Evolutionary conservation across 2,329 filamentous ascomycete genomes (phyloP).

Genomic region (Phoma herbarum): DNA sequence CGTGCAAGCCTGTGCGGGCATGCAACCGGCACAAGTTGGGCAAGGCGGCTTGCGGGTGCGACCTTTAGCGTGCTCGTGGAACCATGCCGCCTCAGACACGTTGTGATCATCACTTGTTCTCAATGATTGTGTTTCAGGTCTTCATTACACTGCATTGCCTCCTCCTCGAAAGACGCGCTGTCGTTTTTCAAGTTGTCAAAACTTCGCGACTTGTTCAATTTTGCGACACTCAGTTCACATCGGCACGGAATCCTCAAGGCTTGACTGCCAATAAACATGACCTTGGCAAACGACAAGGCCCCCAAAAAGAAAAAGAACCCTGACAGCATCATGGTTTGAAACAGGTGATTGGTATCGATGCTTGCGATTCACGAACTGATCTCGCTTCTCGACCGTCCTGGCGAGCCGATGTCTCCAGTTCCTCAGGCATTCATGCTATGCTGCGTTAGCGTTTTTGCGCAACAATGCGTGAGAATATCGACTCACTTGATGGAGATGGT

Average conservation of each 20-base stretch:
- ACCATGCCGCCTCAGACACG: conserved; percentile 13
- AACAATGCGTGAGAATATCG: background rate
- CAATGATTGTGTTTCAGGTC: conserved; percentile 7
- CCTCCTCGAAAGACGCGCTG: conserved; percentile 7
- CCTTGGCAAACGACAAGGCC: background rate
- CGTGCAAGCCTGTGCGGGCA: conserved; percentile 16
- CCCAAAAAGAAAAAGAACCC: background rate
- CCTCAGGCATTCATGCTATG: conserved; percentile 15
- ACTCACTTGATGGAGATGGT: conserved; percentile 44
- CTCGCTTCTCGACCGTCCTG: background rate
- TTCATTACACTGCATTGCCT: conserved; percentile 11
- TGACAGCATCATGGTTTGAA: background rate
- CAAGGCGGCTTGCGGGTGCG: conserved; percentile 7
- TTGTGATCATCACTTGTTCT: conserved; percentile 8
- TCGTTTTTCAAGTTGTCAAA: background rate
- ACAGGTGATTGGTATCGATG: background rate
- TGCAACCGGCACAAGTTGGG: conserved; percentile 14
- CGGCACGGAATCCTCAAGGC: too few species aligned
- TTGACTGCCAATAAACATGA: background rate
- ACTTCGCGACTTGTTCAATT: background rate
- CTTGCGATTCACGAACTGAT: background rate
- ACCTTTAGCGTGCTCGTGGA: conserved; percentile 15
- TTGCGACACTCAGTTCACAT: background rate
- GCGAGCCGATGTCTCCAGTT: background rate
- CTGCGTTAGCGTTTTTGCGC: background rate